Evolutionary conservation across 805 yeast genomes (phyloP), one percentile per base, ranked within the genome.

Genomic region (Teunomyces kruisii): DNA sequence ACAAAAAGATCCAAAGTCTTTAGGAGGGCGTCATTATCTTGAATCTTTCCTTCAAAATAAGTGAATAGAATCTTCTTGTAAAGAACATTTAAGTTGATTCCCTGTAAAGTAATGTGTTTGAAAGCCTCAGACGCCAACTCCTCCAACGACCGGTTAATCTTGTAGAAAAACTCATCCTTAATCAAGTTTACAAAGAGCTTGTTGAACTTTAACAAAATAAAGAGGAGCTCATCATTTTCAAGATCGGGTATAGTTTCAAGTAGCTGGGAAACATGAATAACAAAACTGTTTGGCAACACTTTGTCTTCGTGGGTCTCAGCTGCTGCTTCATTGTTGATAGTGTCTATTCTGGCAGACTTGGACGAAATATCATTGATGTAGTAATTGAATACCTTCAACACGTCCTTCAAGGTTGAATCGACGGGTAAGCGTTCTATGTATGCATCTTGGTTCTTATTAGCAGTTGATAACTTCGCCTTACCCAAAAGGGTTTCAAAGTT

Each of bases 91-190:
- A 70, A 47, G 43, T 62, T 56, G 33, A 72, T 59, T 3, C 75
- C 76, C 44, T 71, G 72, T 29, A 60, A 58, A 33, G 62, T 54
- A 12, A 70, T 57, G 49, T 72, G 75, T 8, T 49, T 35, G 35
- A 68, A 70, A 8, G 54, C 51, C 1, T 55, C 61, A 3, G 53
- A 44, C 7, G 47, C 52, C n/a, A 49, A 43, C 19, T 68, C 75
- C 45, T 72, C 76, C 24, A 72, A 51, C 2, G 72, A 51, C 15
- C 76, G 44, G 43, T 55, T 61, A 26, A 60, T 61, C 53, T 67
- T 68, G 52, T 67, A 72, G 55, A 52, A 58, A 35, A 68, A 60
- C 50, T 69, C 74, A 9, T 62, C 67, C 37, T 61, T 63, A 33
- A 59, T 56, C 33, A 65, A 52, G 35, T 46, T 50, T 22, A 48